A percentile compares a stretch with the other conserved stretches of the same genome.
Conservation (phyloP, 805 yeast genomes). For the Wickerhamiella australiensis region DNA sequence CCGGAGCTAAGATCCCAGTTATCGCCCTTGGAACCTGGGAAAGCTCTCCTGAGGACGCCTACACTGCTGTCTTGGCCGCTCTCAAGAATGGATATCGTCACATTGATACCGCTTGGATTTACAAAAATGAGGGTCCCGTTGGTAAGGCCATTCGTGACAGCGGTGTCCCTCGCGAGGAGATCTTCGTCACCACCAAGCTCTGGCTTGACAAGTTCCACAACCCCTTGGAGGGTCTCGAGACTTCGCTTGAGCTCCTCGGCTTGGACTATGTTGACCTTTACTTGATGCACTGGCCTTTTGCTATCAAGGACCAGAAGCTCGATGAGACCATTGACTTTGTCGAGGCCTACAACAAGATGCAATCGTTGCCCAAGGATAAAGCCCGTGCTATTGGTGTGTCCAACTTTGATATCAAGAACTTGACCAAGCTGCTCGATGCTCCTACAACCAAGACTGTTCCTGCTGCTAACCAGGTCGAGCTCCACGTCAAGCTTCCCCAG, state of each 20-base stretch:
- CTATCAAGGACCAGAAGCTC: slow-evolving; percentile 22
- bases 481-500: slow-evolving; percentile 64
- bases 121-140: slow-evolving; percentile 54
- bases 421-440: slow-evolving; percentile 38
- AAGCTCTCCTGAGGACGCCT: slow-evolving; percentile 36
- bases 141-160: slow-evolving; percentile 41
- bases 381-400: slow-evolving; percentile 66
- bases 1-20: slow-evolving; percentile 52
- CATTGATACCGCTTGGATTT: slow-evolving; percentile 63
- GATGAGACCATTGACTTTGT: slow-evolving; percentile 27
- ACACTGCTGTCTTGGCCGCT: slow-evolving; percentile 46
- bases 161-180: slow-evolving; percentile 36
- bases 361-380: slow-evolving; percentile 41
- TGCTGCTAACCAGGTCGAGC: slow-evolving; percentile 62
- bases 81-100: slow-evolving; percentile 55
- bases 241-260: slow-evolving; percentile 39
- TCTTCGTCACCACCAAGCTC: slow-evolving; percentile 54
- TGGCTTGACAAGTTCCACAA: slow-evolving; percentile 34
- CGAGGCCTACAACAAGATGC: slow-evolving; percentile 54
- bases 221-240: slow-evolving; percentile 38
- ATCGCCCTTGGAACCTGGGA: slow-evolving; percentile 59
- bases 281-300: slow-evolving; percentile 56
- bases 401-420: slow-evolving; percentile 46
- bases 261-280: slow-evolving; percentile 55
- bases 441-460: slow-evolving; percentile 38